Conservation (phyloP, 305 asterid genomes). For the Fraxinus platypoda region DNA sequence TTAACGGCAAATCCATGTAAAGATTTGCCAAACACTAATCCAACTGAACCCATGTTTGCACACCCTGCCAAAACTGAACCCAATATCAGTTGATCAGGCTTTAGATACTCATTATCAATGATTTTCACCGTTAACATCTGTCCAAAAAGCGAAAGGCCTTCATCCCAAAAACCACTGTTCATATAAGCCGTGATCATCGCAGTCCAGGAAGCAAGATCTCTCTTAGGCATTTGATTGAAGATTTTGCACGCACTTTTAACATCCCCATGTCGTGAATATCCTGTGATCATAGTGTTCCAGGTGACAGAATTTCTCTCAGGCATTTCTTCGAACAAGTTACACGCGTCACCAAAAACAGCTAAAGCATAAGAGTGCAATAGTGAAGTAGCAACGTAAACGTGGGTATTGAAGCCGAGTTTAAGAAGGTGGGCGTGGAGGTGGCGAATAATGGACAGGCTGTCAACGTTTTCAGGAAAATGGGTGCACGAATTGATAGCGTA, state of each 20-base stretch:
- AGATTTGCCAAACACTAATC: constrained; percentile 53
- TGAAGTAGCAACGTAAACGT: constrained; percentile 48
- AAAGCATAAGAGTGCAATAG: constrained; percentile 37
- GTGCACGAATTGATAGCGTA: constrained; percentile 43
- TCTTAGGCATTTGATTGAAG: constrained; percentile 53
- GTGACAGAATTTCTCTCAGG: constrained; percentile 47
- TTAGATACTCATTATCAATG: constrained; percentile 13
- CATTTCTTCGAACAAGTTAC: constrained; percentile 61
- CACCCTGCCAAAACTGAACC: constrained; percentile 50
- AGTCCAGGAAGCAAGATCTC: constrained; percentile 56
- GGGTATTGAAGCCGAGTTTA: constrained; percentile 44
- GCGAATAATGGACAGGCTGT: constrained; percentile 23
- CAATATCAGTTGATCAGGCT: constrained; percentile 52
- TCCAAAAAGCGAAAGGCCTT: constrained; percentile 48
- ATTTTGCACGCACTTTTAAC: constrained; percentile 29
- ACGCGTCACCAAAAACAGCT: constrained; percentile 39
- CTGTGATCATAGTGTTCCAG: constrained; percentile 68
- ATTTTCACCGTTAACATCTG: constrained; percentile 30
- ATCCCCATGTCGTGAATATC: constrained; percentile 41
- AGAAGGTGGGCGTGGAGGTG: constrained; percentile 57
- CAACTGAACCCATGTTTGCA: constrained; percentile 49
- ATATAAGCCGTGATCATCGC: constrained; percentile 56
- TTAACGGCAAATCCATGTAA: constrained; percentile 47
- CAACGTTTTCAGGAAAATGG: constrained; percentile 24
- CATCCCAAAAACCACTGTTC: constrained; percentile 36